A percentile compares a stretch with the other conserved stretches of the same genome.
phyloP scores from a whole-genome alignment of 1,284 basidiomycete genomes.

The Cutaneotrichosporon curvatum region DNA sequence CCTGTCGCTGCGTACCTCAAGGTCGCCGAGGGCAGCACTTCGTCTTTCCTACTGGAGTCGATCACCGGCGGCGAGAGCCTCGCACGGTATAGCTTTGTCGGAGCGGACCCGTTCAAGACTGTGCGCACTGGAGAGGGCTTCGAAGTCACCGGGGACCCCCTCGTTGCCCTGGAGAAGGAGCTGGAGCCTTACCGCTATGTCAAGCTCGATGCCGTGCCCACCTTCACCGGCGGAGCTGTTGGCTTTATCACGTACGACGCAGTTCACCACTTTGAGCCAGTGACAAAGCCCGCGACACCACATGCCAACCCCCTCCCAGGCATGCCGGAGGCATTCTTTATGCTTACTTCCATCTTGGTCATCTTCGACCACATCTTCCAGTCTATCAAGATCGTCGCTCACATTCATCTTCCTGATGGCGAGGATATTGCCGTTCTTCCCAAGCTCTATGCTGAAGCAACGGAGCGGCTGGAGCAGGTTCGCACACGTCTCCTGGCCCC shows the following conservation, averaged over 20 bases:
- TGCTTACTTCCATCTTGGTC: constrained; percentile 90
- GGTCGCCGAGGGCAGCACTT: constrained; percentile 81
- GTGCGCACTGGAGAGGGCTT: constrained; percentile 81
- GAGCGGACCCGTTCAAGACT: constrained; percentile 91
- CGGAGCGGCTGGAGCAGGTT: constrained; percentile 65
- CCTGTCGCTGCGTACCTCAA: constrained; percentile 96
- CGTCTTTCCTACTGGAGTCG: constrained; percentile 88
- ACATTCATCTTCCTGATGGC: constrained; percentile 72
- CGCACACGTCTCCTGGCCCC: constrained; percentile 59
- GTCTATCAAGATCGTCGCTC: constrained; percentile 88
- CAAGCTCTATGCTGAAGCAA: constrained; percentile 74
- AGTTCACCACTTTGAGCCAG: constrained; percentile 93
- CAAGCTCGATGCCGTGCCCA: constrained; percentile 81
- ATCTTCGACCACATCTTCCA: constrained; percentile 98
- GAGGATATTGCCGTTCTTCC: constrained; percentile 52
- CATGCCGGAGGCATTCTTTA: constrained; percentile 93
- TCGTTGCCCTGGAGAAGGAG: constrained; percentile 75
- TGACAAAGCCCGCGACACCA: constrained; percentile 57
- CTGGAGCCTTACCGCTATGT: constrained; percentile 82
- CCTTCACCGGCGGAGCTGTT: constrained; percentile 93
- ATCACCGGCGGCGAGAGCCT: constrained; percentile 85
- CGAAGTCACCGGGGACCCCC: constrained; percentile 79
- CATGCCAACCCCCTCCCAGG: constrained; percentile 65
- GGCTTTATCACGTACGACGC: constrained; percentile 97
- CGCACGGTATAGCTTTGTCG: constrained; percentile 92